Percentiles rank a stretch among this genome's conserved stretches.
Evolutionary conservation across 1,139 yeast species (phyloP).

Genomic region (Taphrina sp.): DNA sequence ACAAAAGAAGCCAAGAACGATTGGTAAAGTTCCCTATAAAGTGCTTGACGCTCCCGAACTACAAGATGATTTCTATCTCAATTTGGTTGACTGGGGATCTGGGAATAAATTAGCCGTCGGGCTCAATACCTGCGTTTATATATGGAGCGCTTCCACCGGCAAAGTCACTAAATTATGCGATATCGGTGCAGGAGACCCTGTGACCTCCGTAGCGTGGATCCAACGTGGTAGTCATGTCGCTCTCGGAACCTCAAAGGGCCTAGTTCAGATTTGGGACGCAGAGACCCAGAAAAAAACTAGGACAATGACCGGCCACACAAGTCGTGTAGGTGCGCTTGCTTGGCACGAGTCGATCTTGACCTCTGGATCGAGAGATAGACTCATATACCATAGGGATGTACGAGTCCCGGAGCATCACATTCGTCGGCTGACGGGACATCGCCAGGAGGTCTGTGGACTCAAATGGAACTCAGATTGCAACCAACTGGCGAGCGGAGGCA

Average conservation of each 20-base stretch:
- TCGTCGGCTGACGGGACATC: conserved; percentile 68
- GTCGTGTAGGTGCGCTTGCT: conserved; percentile 73
- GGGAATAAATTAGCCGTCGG: conserved; percentile 89
- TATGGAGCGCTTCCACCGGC: conserved; percentile 88
- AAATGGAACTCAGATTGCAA: conserved; percentile 85
- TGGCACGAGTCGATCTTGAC: conserved; percentile 91
- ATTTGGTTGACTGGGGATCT: conserved; percentile 93
- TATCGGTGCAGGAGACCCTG: conserved; percentile 48
- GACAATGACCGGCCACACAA: conserved; percentile 86
- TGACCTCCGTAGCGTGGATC: conserved; percentile 89
- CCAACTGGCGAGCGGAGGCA: conserved; percentile 82
- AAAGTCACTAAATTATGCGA: conserved; percentile 79
- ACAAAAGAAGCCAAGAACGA: conserved; percentile 70
- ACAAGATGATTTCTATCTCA: conserved; percentile 88
- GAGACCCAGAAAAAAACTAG: conserved; percentile 78
- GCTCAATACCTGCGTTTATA: conserved; percentile 77
- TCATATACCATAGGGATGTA: conserved; percentile 86
- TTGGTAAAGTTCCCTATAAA: conserved; percentile 77
- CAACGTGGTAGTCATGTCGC: conserved; percentile 81
- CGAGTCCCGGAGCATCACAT: conserved; percentile 80
- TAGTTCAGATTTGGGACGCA: conserved; percentile 95
- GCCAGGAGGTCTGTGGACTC: conserved; percentile 94
- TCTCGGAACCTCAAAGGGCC: conserved; percentile 80
- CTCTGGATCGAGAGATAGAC: conserved; percentile 83
- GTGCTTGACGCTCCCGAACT: conserved; percentile 96